These are phyloP conservation scores for Pleurostoma richardsiae DNA, from an alignment of 2,329 filamentous ascomycete species.

Conservation along the genomic window DNA sequence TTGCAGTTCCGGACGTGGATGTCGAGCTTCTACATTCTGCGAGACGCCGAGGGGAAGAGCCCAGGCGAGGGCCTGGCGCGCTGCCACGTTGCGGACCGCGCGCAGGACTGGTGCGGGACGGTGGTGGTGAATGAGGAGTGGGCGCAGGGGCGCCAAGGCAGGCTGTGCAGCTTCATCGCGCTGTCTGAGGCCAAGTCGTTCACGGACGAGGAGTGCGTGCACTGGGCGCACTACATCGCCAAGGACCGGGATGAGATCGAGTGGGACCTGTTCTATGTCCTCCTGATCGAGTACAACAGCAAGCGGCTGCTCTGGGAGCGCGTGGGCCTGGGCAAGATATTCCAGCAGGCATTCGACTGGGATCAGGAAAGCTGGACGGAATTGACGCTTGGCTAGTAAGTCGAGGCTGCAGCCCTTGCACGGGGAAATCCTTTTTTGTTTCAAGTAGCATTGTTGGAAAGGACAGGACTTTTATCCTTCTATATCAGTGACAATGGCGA, in stretches of 20 bases:
- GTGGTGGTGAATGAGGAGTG: constrained; percentile 17
- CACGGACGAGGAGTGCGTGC: constrained; percentile 18
- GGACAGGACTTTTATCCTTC: too few species aligned
- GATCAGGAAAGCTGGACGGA: constrained; percentile 14
- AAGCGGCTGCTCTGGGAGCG: constrained; percentile 17
- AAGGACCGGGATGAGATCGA: constrained; percentile 21
- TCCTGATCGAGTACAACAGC: constrained; percentile 18
- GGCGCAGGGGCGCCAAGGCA: constrained; percentile 6
- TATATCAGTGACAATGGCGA: too few species aligned
- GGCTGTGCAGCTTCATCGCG: constrained; percentile 20
- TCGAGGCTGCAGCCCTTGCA: too few species aligned
- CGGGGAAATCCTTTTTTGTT: too few species aligned
- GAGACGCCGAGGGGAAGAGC: not conserved
- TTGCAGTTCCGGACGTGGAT: constrained; percentile 26
- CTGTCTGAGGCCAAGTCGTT: constrained; percentile 26
- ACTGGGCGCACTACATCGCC: constrained; percentile 28
- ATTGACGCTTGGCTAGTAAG: constrained; percentile 12
- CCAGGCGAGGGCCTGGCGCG: constrained; percentile 8
- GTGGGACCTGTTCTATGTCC: constrained; percentile 26
- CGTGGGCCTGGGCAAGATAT: constrained; percentile 25
- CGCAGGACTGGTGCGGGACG: constrained; percentile 24
- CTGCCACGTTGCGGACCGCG: constrained; percentile 20
- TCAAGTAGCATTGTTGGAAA: too few species aligned
- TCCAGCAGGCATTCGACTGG: constrained; percentile 19
- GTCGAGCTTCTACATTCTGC: constrained; percentile 11